Base-by-base conservation (phyloP, 768 basidiomycete genomes). In the Rhodotorula sphaerocarpa region DNA sequence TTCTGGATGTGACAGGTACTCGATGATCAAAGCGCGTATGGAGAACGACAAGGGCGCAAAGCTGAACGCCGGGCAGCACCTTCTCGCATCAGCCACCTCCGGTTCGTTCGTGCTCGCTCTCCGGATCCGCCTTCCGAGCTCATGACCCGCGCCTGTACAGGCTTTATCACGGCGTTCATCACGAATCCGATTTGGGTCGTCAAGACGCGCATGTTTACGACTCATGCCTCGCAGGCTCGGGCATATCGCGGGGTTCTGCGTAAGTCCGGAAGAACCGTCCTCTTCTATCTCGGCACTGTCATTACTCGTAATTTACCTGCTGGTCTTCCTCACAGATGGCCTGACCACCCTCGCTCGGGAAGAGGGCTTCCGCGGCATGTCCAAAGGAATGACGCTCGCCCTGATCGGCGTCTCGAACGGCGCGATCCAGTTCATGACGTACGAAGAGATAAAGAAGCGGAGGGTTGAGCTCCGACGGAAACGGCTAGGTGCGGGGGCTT, bases 141-240 rank as follows among this genome's bases (percentile, higher is more conserved):
- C 36, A 30, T 56, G 3, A 15, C 5, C 16, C 23, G 14, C 0
- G 16, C 67, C 59, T 43, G 45, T 4, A 23, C 70, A 97, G 93
- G 93, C 78, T 88, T 92, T 18, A 84, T 84, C 23, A 95, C 92
- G 6, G 91, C 95, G 1, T 78, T 97, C 71, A 81, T 95, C 73
- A 99, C 93, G 11, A 97, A 99, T 75, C 95, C 93, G 0, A 83
- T 96, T 70, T 97, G 93, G 93, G 87, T 97, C 20, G 87, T 97
- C 58, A 88, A 93, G 78, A 92, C 95, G 14, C 84, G 95, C 63
- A 91, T 96, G 84, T 99, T 95, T 73, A 90, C 91, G 2, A 86
- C 90, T 1, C 78, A 77, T 15, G 75, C 81, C 33, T 80, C 82
- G 58, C 82, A 85, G 45, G 83, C 86, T 14, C 78, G 74, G 5